Percentiles rank a stretch among this genome's conserved stretches.
These are phyloP conservation scores for Taphrina communis DNA, from an alignment of 1,139 yeast genomes.

Conservation along the genomic window DNA sequence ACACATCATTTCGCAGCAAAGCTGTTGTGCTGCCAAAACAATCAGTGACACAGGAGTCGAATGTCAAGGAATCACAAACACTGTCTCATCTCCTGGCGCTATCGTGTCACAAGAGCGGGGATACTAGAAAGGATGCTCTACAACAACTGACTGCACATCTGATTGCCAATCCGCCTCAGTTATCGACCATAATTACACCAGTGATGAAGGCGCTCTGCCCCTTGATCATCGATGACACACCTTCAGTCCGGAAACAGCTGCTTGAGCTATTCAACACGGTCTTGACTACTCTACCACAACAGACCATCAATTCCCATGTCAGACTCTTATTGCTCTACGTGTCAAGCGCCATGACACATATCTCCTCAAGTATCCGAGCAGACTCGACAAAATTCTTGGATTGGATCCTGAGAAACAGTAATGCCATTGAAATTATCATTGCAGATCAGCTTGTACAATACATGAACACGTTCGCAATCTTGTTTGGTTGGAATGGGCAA, in stretches of 20 bases:
- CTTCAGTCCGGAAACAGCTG: slow-evolving; percentile 67
- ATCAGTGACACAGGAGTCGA: slow-evolving; percentile 52
- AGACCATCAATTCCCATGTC: slow-evolving; percentile 64
- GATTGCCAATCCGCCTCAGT: slow-evolving; percentile 40
- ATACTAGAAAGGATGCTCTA: slow-evolving; percentile 47
- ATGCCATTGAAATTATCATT: slow-evolving; percentile 41
- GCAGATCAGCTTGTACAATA: slow-evolving; percentile 3
- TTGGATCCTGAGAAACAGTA: slow-evolving; percentile 56
- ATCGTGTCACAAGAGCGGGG: slow-evolving; percentile 75
- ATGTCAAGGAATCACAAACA: slow-evolving; percentile 34
- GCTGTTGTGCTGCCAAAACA: slow-evolving; percentile 68
- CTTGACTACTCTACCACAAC: slow-evolving; percentile 8
- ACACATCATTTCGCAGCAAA: slow-evolving; percentile 82
- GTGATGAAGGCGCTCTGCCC: slow-evolving; percentile 66
- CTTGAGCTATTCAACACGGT: slow-evolving; percentile 50
- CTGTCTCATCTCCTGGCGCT: slow-evolving; percentile 61
- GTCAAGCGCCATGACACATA: slow-evolving; percentile 95
- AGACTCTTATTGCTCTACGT: slow-evolving; percentile 71
- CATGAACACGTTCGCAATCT: slow-evolving; percentile 17
- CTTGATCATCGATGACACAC: slow-evolving; percentile 64
- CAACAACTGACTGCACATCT: slow-evolving; percentile 41
- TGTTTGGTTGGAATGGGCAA: slow-evolving; percentile 28
- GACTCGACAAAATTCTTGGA: slow-evolving; percentile 70
- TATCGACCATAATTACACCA: slow-evolving; percentile 50
- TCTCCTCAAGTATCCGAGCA: slow-evolving; percentile 71